Conservation (phyloP, 1,139 yeast species). For the Blastobotrys capitulatus region DNA sequence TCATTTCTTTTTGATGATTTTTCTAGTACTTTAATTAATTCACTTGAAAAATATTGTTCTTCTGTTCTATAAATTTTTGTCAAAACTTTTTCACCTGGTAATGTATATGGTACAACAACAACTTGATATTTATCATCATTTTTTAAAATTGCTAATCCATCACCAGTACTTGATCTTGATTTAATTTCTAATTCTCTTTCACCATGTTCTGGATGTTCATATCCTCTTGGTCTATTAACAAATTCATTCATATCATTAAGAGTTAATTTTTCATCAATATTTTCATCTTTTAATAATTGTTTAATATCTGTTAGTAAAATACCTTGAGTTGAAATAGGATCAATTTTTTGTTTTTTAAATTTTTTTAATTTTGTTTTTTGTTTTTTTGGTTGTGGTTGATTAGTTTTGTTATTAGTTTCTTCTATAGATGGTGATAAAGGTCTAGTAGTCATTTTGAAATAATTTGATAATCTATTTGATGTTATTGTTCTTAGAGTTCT, state of each 20-base stretch:
- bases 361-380: constrained; percentile 38
- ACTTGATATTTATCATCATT: constrained; percentile 26
- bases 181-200: constrained; percentile 54
- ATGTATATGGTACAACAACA: constrained; percentile 75
- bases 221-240: constrained; percentile 52
- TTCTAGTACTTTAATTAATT: constrained; percentile 49
- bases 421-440: constrained; percentile 3
- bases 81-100: constrained; percentile 76
- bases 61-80: constrained; percentile 74
- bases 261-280: constrained; percentile 44
- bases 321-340: constrained; percentile 77
- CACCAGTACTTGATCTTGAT: constrained; percentile 66
- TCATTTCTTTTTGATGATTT: constrained; percentile 51
- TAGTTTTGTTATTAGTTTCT: neutral
- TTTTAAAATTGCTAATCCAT: constrained; percentile 34
- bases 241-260: constrained; percentile 60
- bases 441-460: neutral
- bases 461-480: neutral
- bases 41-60: constrained; percentile 70
- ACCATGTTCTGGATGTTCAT: constrained; percentile 52
- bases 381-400: constrained; percentile 6
- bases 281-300: constrained; percentile 44
- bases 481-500: neutral
- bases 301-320: constrained; percentile 70
- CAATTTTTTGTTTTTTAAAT: constrained; percentile 59